A percentile compares a stretch with the other conserved stretches of the same genome.
These are phyloP conservation scores for Saturnispora silvae DNA, from an alignment of 805 yeast genomes.

Conservation along the genomic window DNA sequence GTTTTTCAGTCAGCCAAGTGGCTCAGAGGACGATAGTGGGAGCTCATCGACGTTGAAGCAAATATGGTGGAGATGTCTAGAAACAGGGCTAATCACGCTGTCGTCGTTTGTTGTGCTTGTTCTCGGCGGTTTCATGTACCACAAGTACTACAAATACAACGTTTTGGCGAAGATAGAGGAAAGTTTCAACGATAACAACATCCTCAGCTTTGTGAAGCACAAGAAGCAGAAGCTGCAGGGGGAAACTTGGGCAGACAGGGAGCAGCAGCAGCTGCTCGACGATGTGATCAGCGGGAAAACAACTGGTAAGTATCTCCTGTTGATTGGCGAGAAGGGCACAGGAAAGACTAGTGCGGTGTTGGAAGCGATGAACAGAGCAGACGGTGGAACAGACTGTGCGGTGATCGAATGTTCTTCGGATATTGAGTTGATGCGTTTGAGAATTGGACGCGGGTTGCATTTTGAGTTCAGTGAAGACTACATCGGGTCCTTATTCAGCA, in stretches of 20 bases:
- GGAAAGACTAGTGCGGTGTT: conserved; percentile 71
- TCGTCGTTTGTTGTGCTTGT: conserved; percentile 61
- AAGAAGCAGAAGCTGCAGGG: conserved; percentile 35
- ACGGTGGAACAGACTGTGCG: conserved; percentile 50
- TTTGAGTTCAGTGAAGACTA: conserved; percentile 73
- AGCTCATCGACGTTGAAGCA: not conserved
- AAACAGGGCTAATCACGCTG: conserved; percentile 62
- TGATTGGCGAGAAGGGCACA: conserved; percentile 80
- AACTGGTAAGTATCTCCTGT: conserved; percentile 56
- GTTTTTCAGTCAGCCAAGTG: not conserved
- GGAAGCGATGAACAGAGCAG: conserved; percentile 54
- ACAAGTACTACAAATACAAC: conserved; percentile 45
- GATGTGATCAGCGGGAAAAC: conserved; percentile 54
- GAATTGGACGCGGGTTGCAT: conserved; percentile 66
- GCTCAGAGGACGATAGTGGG: not conserved
- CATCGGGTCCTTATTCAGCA: conserved; percentile 70
- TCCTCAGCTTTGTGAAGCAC: conserved; percentile 46
- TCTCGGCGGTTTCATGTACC: conserved; percentile 63
- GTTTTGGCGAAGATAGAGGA: conserved; percentile 53
- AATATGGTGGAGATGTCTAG: conserved; percentile 34
- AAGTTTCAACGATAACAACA: conserved; percentile 59
- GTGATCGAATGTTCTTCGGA: conserved; percentile 77
- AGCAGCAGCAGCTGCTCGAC: conserved; percentile 56
- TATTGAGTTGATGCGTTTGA: conserved; percentile 67
- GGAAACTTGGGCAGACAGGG: conserved; percentile 58